These are phyloP conservation scores for Collybia mongolica DNA, from an alignment of 768 basidiomycete species.

Conservation along the genomic window DNA sequence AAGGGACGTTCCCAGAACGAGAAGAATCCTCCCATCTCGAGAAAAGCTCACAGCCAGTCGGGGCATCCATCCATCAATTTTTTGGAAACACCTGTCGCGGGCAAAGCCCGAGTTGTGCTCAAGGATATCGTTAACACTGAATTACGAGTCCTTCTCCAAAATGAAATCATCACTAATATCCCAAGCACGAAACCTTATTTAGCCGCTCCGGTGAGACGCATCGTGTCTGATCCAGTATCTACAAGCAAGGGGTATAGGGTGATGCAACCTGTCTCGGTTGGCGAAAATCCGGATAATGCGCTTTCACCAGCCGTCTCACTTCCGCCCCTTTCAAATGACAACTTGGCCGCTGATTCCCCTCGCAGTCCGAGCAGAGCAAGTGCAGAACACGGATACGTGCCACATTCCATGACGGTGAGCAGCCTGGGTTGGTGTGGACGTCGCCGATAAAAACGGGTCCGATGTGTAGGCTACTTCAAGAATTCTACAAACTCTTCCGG, in stretches of 20 bases:
- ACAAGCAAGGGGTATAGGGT: slow-evolving; percentile 3
- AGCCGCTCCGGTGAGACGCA: slow-evolving; percentile 17
- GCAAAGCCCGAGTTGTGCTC: slow-evolving; percentile 5
- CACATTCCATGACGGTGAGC: too few relatives aligned
- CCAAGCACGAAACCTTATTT: not conserved
- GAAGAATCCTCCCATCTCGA: not conserved
- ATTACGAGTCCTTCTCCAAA: slow-evolving; percentile 14
- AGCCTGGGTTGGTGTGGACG: too few relatives aligned
- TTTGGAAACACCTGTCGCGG: not conserved
- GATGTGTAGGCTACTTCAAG: too few relatives aligned
- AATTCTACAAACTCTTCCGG: slow-evolving; percentile 11
- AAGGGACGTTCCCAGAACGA: too few relatives aligned
- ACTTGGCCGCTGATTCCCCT: too few relatives aligned
- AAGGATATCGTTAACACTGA: slow-evolving; percentile 20
- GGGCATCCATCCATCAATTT: slow-evolving; percentile 11
- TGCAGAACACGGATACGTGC: too few relatives aligned
- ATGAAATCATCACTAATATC: slow-evolving; percentile 13
- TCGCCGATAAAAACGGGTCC: too few relatives aligned
- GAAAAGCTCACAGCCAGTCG: not conserved
- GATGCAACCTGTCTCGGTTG: too few relatives aligned
- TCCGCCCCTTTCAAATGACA: too few relatives aligned
- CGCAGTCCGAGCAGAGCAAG: too few relatives aligned
- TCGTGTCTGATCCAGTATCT: slow-evolving; percentile 31
- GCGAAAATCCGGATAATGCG: not conserved
- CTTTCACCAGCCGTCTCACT: not conserved